A percentile compares a stretch with the other conserved stretches of the same genome.
These are phyloP conservation scores for Chenopodium album DNA, from an alignment of 148 eudicot species.

Conservation along the genomic window DNA sequence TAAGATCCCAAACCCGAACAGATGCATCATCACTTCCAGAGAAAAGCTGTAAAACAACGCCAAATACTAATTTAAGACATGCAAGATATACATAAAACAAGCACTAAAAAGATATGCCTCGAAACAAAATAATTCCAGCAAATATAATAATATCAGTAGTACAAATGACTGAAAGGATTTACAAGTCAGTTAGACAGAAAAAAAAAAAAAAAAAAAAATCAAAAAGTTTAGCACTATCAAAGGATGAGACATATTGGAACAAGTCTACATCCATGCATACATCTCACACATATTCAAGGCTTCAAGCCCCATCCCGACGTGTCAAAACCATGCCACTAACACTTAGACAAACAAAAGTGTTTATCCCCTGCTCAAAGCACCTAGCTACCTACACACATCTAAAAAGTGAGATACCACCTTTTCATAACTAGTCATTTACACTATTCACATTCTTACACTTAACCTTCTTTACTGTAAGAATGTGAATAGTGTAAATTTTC, in stretches of 20 bases:
- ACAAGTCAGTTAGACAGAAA: not conserved
- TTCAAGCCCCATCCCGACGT: not conserved
- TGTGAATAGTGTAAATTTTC: too few relatives aligned
- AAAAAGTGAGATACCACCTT: too few relatives aligned
- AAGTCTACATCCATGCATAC: not conserved
- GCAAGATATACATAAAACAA: not conserved
- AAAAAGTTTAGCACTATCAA: not conserved
- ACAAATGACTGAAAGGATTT: not conserved
- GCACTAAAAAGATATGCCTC: not conserved
- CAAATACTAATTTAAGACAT: slow-evolving; percentile 1
- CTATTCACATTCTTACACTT: too few relatives aligned
- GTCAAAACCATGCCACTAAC: not conserved
- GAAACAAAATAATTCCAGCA: not conserved
- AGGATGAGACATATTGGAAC: not conserved
- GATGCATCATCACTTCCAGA: slow-evolving; percentile 85
- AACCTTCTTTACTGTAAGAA: too few relatives aligned
- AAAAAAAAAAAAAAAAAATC: not conserved
- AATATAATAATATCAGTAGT: not conserved
- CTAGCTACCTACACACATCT: not conserved
- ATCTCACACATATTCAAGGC: not conserved
- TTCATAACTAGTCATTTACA: too few relatives aligned
- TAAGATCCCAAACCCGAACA: slow-evolving; percentile 85
- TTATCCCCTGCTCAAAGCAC: not conserved
- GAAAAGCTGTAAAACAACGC: slow-evolving; percentile 54
- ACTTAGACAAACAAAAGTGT: not conserved